Percentiles rank a stretch among this genome's conserved stretches.
These are phyloP conservation scores for Barbarea vulgaris DNA, from an alignment of 345 rosid genomes.

Conservation along the genomic window DNA sequence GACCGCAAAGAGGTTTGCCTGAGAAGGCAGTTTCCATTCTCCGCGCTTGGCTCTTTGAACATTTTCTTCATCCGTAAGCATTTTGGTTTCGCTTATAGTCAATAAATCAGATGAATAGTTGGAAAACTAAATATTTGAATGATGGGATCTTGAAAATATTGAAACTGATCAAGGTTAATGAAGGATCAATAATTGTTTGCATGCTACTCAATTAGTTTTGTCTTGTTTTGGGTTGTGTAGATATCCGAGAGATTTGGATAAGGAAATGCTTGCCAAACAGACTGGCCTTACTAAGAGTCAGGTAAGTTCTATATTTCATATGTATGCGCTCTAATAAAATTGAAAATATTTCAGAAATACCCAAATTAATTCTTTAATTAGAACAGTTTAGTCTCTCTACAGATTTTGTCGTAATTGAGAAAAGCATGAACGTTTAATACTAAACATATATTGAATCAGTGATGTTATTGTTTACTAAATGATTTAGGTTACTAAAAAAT, in stretches of 20 bases:
- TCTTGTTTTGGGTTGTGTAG: slow-evolving; percentile 43
- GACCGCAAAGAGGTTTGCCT: slow-evolving; percentile 85
- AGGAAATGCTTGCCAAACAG: slow-evolving; percentile 78
- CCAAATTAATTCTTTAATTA: background rate
- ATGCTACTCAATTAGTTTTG: background rate
- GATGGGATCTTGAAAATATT: background rate
- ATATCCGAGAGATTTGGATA: slow-evolving; percentile 83
- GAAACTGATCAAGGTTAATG: background rate
- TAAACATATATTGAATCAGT: background rate
- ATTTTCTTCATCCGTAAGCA: slow-evolving; percentile 86
- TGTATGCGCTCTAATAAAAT: background rate
- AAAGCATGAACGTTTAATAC: background rate
- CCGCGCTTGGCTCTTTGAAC: slow-evolving; percentile 87
- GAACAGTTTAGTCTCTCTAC: background rate
- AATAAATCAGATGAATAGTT: background rate
- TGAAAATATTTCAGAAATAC: background rate
- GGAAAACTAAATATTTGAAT: background rate
- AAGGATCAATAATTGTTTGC: background rate
- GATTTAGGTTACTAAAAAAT: background rate
- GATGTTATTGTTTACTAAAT: background rate
- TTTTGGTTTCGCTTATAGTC: background rate
- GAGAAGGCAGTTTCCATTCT: slow-evolving; percentile 74
- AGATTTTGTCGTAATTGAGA: background rate
- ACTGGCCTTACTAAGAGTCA: slow-evolving; percentile 84
- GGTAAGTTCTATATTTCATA: slow-evolving; percentile 40